Conservation (phyloP, 805 yeast genomes). For the Gaillardinia entomophila region DNA sequence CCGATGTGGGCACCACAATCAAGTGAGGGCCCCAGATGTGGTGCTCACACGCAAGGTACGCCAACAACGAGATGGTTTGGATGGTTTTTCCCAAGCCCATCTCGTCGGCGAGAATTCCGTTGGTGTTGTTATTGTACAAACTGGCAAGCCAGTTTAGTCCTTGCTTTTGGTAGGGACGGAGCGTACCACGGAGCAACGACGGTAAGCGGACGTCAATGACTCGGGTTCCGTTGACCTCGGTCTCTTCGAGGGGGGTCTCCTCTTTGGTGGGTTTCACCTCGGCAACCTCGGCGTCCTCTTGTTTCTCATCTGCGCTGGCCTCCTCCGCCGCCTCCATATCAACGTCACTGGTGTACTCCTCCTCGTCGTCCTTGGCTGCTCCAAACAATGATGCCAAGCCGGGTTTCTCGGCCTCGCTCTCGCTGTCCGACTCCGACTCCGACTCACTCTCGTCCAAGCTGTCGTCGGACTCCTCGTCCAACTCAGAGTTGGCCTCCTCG, state of each 20-base stretch:
- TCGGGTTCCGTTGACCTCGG: slow-evolving; percentile 35
- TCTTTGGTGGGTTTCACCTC: slow-evolving; percentile 4
- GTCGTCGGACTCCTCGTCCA: slow-evolving; percentile 12
- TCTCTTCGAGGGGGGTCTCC: slow-evolving; percentile 9
- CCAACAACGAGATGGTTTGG: slow-evolving; percentile 82
- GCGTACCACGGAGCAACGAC: slow-evolving; percentile 65
- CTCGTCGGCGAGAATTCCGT: slow-evolving; percentile 97
- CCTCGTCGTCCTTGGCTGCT: slow-evolving; percentile 12
- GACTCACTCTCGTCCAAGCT: slow-evolving; percentile 6
- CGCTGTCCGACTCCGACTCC: slow-evolving; percentile 4
- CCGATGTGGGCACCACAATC: slow-evolving; percentile 96
- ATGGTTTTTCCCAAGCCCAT: slow-evolving; percentile 98
- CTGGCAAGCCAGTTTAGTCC: slow-evolving; percentile 98
- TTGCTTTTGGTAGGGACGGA: slow-evolving; percentile 90
- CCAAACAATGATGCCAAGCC: slow-evolving; percentile 12
- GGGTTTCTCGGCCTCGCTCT: slow-evolving; percentile 7
- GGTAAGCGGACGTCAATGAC: slow-evolving; percentile 73
- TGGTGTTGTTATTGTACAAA: slow-evolving; percentile 83
- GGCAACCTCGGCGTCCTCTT: slow-evolving; percentile 8
- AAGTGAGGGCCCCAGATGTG: slow-evolving; percentile 97
- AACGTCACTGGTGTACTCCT: slow-evolving; percentile 1
- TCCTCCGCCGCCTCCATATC: slow-evolving; percentile 2
- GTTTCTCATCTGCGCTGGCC: slow-evolving; percentile 5
- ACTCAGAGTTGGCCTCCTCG: slow-evolving; percentile 11
- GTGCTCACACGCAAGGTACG: slow-evolving; percentile 89